Evolutionary conservation across 2,329 filamentous ascomycete species (phyloP).

Genomic region (Alternaria conjuncta): DNA sequence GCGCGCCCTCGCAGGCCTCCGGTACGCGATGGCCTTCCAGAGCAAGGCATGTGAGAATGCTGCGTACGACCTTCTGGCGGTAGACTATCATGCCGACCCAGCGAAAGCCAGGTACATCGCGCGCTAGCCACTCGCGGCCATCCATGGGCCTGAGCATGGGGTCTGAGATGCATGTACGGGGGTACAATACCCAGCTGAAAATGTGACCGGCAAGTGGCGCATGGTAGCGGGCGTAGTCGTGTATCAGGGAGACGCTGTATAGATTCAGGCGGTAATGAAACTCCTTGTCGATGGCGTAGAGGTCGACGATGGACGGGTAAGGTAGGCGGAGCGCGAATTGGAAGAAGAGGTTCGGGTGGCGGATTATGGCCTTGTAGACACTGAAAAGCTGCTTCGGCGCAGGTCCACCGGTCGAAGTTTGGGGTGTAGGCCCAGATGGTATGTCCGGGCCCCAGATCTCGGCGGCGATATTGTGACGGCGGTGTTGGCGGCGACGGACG

Average conservation of each 20-base stretch:
- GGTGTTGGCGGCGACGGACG: conserved; percentile 31
- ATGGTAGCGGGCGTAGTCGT: conserved; percentile 60
- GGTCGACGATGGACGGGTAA: conserved; percentile 28
- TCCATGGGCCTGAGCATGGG: conserved; percentile 59
- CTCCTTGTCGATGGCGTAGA: conserved; percentile 50
- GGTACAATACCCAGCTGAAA: conserved; percentile 69
- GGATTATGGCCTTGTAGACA: conserved; percentile 44
- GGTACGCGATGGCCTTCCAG: conserved; percentile 60
- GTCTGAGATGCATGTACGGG: conserved; percentile 64
- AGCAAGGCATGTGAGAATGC: conserved; percentile 66
- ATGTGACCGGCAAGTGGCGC: conserved; percentile 63
- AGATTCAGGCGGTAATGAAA: conserved; percentile 53
- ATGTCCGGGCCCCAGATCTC: conserved; percentile 25
- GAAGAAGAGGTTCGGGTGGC: conserved; percentile 47
- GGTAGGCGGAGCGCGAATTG: conserved; percentile 38
- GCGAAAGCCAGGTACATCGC: conserved; percentile 65
- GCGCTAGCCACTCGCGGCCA: conserved; percentile 35
- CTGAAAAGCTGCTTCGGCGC: conserved; percentile 29
- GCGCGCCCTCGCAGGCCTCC: conserved; percentile 59
- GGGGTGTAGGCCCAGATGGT: neutral
- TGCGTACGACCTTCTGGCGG: conserved; percentile 53
- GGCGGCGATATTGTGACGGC: conserved; percentile 28
- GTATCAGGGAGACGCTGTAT: conserved; percentile 63
- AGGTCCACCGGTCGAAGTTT: neutral
- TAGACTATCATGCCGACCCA: conserved; percentile 71